phyloP scores from a whole-genome alignment of 495 filamentous ascomycete species.

The Cladorrhinum samala region DNA sequence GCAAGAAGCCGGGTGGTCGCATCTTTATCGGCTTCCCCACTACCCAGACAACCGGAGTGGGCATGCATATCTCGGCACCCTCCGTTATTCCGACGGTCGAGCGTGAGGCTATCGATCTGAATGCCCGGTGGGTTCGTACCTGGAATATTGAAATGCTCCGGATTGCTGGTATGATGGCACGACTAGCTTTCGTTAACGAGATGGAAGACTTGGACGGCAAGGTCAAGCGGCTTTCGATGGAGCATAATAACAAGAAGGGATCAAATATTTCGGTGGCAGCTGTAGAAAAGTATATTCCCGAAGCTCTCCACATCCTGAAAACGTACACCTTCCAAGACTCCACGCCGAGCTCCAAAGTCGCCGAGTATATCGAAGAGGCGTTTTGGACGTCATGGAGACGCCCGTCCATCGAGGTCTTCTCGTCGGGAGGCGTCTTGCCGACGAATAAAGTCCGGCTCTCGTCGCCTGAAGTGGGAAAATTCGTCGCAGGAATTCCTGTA shows the following conservation, averaged over 20 bases:
- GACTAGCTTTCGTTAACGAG: slow-evolving; percentile 79
- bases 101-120: slow-evolving; percentile 92
- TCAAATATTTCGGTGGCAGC: slow-evolving; percentile 45
- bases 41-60: slow-evolving; percentile 88
- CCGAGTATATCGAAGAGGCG: slow-evolving; percentile 78
- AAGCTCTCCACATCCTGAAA: slow-evolving; percentile 69
- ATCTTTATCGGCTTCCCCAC: slow-evolving; percentile 98
- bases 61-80: slow-evolving; percentile 95
- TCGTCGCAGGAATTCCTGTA: slow-evolving; percentile 85
- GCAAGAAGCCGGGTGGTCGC: slow-evolving; percentile 66
- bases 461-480: slow-evolving; percentile 70
- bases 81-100: slow-evolving; percentile 99
- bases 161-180: slow-evolving; percentile 80
- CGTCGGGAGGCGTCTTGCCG: slow-evolving; percentile 74
- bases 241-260: slow-evolving; percentile 38
- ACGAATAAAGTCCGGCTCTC: slow-evolving; percentile 72
- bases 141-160: slow-evolving; percentile 98
- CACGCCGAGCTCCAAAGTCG: slow-evolving; percentile 75
- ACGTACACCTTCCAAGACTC: slow-evolving; percentile 85
- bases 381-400: slow-evolving; percentile 90
- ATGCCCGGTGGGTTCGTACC: slow-evolving; percentile 83
- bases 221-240: slow-evolving; percentile 39
- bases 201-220: slow-evolving; percentile 67
- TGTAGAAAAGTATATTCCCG: slow-evolving; percentile 61
- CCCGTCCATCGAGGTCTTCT: slow-evolving; percentile 77